Evolutionary conservation across 352 stramenopile genomes (phyloP).

Genomic region (Phytophthora cryptogea): DNA sequence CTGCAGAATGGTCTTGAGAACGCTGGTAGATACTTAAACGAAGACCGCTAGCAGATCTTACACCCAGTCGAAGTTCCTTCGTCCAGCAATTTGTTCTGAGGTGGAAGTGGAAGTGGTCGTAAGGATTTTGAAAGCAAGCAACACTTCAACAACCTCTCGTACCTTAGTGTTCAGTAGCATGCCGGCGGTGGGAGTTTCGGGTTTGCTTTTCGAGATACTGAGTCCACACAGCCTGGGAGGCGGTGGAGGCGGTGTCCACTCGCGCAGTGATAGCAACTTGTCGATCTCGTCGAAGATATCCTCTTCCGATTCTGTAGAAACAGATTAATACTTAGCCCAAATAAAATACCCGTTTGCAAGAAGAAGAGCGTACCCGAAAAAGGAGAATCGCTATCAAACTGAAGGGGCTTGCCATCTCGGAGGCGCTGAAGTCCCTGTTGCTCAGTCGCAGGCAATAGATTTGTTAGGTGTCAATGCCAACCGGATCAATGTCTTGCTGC

Average conservation of each 20-base stretch:
- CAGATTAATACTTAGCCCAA: too few species aligned
- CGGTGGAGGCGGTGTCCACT: conserved; percentile 52
- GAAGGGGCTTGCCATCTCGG: conserved; percentile 45
- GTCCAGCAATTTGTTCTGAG: conserved; percentile 25
- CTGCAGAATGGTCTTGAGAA: too few species aligned
- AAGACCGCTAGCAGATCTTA: conserved; percentile 27
- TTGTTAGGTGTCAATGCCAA: conserved; percentile 3
- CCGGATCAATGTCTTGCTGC: not conserved
- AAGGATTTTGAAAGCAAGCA: not conserved
- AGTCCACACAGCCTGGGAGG: conserved; percentile 42
- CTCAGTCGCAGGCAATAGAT: not conserved
- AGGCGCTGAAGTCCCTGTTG: conserved; percentile 56
- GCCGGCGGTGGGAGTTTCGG: conserved; percentile 14
- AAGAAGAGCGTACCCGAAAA: conserved; percentile 41
- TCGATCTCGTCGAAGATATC: conserved; percentile 81
- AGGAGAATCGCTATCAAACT: conserved; percentile 46
- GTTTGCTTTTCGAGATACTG: conserved; percentile 29
- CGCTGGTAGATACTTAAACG: not conserved
- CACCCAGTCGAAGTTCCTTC: conserved; percentile 20
- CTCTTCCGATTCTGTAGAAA: conserved; percentile 62
- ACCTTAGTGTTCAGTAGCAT: conserved; percentile 32
- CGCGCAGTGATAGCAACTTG: conserved; percentile 54
- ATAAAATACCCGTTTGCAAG: conserved; percentile 1
- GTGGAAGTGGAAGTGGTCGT: conserved; percentile 6
- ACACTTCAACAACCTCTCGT: not conserved